Percentiles rank a stretch among this genome's conserved stretches.
Evolutionary conservation across 495 filamentous ascomycete genomes (phyloP).

Genomic region (Collariella sp.): DNA sequence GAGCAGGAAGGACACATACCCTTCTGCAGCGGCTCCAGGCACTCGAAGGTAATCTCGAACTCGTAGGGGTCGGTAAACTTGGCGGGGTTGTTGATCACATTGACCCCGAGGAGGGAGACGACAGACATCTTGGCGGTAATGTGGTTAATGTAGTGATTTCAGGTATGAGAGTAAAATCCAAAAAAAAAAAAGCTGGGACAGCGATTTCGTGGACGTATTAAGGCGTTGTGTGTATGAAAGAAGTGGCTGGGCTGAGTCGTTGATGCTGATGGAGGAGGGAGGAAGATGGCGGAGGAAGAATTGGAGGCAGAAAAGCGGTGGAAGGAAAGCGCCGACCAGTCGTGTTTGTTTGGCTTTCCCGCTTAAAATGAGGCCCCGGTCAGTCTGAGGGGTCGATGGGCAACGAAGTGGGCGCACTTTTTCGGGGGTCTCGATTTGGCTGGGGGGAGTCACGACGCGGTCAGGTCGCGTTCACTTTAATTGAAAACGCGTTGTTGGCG

Average conservation of each 20-base stretch:
- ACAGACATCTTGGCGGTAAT: slow-evolving; percentile 69
- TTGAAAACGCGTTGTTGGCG: slow-evolving; percentile 18
- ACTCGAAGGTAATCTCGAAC: slow-evolving; percentile 98
- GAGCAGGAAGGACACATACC: slow-evolving; percentile 42
- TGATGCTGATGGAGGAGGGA: background rate
- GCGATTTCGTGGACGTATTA: too few species aligned
- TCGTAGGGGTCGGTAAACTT: slow-evolving; percentile 80
- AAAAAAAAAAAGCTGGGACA: background rate
- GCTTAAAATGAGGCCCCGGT: background rate
- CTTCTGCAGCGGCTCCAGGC: slow-evolving; percentile 82
- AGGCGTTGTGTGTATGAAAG: too few species aligned
- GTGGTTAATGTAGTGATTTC: background rate
- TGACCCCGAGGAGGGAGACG: slow-evolving; percentile 88
- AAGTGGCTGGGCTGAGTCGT: background rate
- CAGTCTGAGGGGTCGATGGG: background rate
- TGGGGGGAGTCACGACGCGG: slow-evolving; percentile 3
- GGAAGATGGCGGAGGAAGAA: background rate
- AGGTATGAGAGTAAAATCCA: background rate
- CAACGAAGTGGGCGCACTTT: slow-evolving; percentile 6
- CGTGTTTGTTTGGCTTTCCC: slow-evolving; percentile 6
- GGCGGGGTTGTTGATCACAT: slow-evolving; percentile 93
- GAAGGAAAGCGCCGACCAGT: background rate
- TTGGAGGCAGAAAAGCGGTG: background rate
- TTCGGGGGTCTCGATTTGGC: background rate
- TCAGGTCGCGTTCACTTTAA: slow-evolving; percentile 16